These are phyloP conservation scores for Penicillium coffeae DNA, from an alignment of 495 filamentous ascomycete genomes.

Conservation along the genomic window DNA sequence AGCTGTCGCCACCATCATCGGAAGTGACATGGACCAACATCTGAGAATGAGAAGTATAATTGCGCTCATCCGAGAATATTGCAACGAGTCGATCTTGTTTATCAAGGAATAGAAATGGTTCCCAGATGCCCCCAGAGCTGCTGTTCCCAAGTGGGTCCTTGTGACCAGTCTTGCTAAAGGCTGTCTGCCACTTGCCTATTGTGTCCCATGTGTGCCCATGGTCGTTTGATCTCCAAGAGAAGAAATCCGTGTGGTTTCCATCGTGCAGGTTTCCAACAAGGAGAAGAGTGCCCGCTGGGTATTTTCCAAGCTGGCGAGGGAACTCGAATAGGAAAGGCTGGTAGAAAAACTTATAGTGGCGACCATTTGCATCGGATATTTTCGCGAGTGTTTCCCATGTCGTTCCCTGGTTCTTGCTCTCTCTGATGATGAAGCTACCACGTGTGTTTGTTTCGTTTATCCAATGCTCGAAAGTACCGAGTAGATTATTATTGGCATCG, in stretches of 20 bases:
- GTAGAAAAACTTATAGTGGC: neutral
- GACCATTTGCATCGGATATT: neutral
- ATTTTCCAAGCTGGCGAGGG: neutral
- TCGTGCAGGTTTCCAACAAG: conserved; percentile 1
- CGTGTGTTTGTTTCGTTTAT: neutral
- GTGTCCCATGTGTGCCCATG: neutral
- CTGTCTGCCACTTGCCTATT: neutral
- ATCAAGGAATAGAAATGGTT: conserved; percentile 4
- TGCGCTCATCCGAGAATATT: conserved; percentile 4
- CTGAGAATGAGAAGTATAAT: neutral
- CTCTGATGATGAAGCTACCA: neutral
- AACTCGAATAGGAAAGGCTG: conserved; percentile 5
- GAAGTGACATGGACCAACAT: conserved; percentile 4
- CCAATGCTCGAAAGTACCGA: conserved; percentile 1
- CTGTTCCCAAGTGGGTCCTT: neutral
- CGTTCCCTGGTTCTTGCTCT: neutral
- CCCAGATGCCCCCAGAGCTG: conserved; percentile 1
- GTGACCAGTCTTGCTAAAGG: too few species aligned
- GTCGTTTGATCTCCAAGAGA: conserved; percentile 4
- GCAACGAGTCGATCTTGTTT: neutral
- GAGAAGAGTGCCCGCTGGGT: conserved; percentile 3
- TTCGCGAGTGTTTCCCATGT: neutral
- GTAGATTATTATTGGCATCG: neutral
- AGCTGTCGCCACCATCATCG: conserved; percentile 3
- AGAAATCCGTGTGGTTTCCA: neutral